Base-by-base conservation (phyloP, 805 yeast genomes). In the Limtongia smithiae region DNA sequence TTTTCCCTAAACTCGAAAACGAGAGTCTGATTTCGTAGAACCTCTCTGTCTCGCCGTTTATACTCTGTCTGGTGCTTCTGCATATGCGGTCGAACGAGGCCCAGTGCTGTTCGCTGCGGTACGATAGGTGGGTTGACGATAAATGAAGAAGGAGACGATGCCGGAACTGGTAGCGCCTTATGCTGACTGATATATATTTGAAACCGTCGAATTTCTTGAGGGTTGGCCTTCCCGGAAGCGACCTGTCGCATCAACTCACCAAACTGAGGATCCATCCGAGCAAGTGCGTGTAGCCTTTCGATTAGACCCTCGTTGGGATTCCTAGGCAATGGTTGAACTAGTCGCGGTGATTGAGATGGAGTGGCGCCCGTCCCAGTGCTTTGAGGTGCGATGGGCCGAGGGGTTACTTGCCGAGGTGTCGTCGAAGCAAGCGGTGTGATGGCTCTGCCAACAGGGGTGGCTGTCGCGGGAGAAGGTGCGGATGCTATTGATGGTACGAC, bases 1-100 rank as follows among this genome's bases (percentile, higher is more conserved):
- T 81, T 82, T 60, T 93, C 97, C 24, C 76, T 76, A 68, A 81
- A 91, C 65, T 93, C 98, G 65, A 91, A 82, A 4, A 89, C 82
- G 34, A 93, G 64, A 45, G 86, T 83, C 0, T 47, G 44, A 31
- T 48, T 48, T 34, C 40, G 50, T 27, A 44, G 45, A 25, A 47
- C 43, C 54, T 49, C 47, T 52, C 50, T 32, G 57, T 45, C 35
- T 51, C 40, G 44, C 30, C 44, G 40, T 36, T 24, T 50, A 37
- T 31, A 36, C 15, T 45, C 46, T 33, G 20, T 18, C 24, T 28
- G 38, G 38, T 30, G 36, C 30, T 38, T 42, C 15, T 6, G 15
- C 20, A 33, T 17, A 7, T 33, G 37, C 15, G 37, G 37, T 17
- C 37, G 37, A 33, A 33, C 20, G 6, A 18, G 20, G 8, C 12